Evolutionary conservation across 495 filamentous ascomycete species (phyloP), one percentile per base, ranked within the genome.

Genomic region (Aspergillus conjunctus): DNA sequence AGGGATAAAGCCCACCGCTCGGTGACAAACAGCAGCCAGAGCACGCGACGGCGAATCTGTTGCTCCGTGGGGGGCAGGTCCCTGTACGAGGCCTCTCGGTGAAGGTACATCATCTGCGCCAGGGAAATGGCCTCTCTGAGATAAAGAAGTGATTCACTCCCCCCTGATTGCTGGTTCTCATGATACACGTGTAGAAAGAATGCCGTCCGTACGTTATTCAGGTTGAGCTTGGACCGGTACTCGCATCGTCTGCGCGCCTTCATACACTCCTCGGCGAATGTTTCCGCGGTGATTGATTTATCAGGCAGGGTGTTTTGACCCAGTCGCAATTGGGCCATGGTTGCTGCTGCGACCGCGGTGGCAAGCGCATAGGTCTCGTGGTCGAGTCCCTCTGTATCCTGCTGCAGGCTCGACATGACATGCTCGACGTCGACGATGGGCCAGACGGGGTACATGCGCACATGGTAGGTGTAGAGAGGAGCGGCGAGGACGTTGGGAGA

Each of bases 131-230:
- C 72, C 55, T 81, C 78, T 37, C 77, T 66, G 44, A 81, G 59
- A 55, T 76, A 74, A 9, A 79, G 57, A 8, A 76, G 59, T 0
- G 77, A 80, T 31, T 72, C 70, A 18, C 72, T 65, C 20, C 73
- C 73, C 10, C 76, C 75, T 0, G 73, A 67, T n/a, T 71, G 61
- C 33, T 72, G 71, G 54, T 80, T 78, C 50, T 77, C 75, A 58
- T 77, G 77, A 58, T 76, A 80, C 9, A 78, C 72, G 53, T 80
- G 79, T 21, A 80, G 62, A 44, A 80, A 81, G 54, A 80, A 80
- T 0, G 77, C 70, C 3, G 70, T 77, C 20, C 75, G 65, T 2
- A 79, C 51, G 15, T 58, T 68, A 20, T 71, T 58, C 33, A 71
- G 32, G 45, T 56, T 66, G 21, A 63, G 34, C 17, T 34, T 58